Evolutionary conservation across 352 stramenopile species (phyloP), one percentile per base, ranked within the genome.

Genomic region (Globisporangium cylindrosporum): DNA sequence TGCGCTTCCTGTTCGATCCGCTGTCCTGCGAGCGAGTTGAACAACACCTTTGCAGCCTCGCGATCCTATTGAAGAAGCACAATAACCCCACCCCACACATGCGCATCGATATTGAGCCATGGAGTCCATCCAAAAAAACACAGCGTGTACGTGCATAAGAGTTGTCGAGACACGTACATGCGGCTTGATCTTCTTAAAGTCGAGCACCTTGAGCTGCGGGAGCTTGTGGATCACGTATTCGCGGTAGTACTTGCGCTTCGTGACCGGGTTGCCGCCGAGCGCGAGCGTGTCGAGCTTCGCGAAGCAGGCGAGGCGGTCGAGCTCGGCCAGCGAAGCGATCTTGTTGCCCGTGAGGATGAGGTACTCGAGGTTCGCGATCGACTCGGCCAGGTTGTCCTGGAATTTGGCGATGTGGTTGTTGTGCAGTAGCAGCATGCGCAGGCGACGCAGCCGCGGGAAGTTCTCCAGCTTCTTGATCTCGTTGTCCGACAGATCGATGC

Each of bases 391-490:
- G 41, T 81, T 82, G 22, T 91, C 82, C 62, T 90, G 80, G 67
- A 98, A 91, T 68, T 90, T 89, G 54, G 79, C 73, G 64, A 98
- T 89, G 76, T 96, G 79, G 71, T 98, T 98, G 82, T 98, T 98
- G 73, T 96, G 86, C 51, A 98, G 71, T 41, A 98, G 75, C 66
- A 98, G 73, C 80, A 94, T 97, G n/a, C 87, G 91, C 56, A 98
- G 77, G 18, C 93, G 82, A 38, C 80, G 80, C 63, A 97, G 82
- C 3, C 86, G 77, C 57, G 93, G 93, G 64, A 98, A 98, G 81
- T 98, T 98, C 76, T 98, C 94, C 1, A 98, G 77, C 73, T 93
- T 97, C 73, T 97, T 96, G 67, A 98, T 94, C 71, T 98, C 92
- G 72, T 98, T 98, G 75, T 98, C 94, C 68, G 88, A 96, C 34